phyloP scores from a whole-genome alignment of 2,329 filamentous ascomycete species.

The Leptodontidium sp. region DNA sequence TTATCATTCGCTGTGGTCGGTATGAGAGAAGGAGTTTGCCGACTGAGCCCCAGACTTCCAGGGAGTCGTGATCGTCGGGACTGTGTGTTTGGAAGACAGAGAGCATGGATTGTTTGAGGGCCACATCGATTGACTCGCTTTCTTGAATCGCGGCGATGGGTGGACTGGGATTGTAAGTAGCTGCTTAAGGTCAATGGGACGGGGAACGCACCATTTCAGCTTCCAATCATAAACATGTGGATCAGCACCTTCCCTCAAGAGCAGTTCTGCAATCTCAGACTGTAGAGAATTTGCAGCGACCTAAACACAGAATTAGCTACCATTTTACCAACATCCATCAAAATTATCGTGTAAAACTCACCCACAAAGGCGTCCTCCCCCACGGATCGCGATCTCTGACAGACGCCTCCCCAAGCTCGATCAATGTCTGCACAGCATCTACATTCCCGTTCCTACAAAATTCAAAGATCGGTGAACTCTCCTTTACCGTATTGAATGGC shows the following conservation, averaged over 20 bases:
- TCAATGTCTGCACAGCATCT: constrained; percentile 4
- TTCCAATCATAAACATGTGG: constrained; percentile 18
- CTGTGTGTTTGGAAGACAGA: constrained; percentile 13
- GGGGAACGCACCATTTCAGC: neutral
- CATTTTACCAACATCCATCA: neutral
- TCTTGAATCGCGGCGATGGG: constrained; percentile 14
- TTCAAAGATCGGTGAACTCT: constrained; percentile 27
- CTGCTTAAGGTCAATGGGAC: neutral
- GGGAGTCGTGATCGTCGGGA: constrained; percentile 15
- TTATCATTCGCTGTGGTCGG: constrained; percentile 19
- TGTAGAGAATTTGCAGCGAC: constrained; percentile 22
- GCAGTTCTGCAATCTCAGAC: constrained; percentile 23
- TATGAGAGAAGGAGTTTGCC: constrained; percentile 16
- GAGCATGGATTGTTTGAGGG: constrained; percentile 23
- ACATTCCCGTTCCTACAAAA: constrained; percentile 27
- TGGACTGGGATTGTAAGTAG: constrained; percentile 1
- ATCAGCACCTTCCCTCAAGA: constrained; percentile 30
- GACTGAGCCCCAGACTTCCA: neutral
- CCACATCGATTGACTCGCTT: neutral
- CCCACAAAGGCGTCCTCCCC: constrained; percentile 31
- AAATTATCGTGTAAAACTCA: neutral
- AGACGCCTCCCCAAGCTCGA: constrained; percentile 23
- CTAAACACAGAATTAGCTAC: neutral
- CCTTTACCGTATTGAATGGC: constrained; percentile 22
- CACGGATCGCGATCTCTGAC: constrained; percentile 22